These are phyloP conservation scores for Neurospora sp. DNA, from an alignment of 495 filamentous ascomycete genomes.

Conservation along the genomic window DNA sequence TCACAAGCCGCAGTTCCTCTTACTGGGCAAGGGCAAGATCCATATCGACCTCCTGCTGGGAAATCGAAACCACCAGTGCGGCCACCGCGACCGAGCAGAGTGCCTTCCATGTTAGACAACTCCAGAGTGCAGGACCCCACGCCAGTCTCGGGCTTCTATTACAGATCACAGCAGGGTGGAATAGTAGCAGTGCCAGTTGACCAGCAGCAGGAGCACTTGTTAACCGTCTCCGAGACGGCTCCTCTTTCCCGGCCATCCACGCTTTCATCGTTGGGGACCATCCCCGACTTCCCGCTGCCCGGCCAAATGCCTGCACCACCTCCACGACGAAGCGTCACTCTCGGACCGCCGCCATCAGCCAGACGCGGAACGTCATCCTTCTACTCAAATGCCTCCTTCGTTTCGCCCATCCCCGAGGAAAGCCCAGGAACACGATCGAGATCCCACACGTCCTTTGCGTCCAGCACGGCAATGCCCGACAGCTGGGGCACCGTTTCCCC, in stretches of 20 bases:
- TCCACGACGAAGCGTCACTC: constrained; percentile 43
- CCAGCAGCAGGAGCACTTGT: constrained; percentile 11
- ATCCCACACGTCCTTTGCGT: constrained; percentile 63
- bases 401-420: constrained; percentile 87
- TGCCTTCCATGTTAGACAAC: constrained; percentile 42
- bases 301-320: constrained; percentile 26
- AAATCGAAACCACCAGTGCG: constrained; percentile 53
- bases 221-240: constrained; percentile 25
- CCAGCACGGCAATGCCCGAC: constrained; percentile 68
- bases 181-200: constrained; percentile 18
- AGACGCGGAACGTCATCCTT: constrained; percentile 62
- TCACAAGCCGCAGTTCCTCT: background rate
- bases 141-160: constrained; percentile 36
- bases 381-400: constrained; percentile 63
- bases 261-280: constrained; percentile 46
- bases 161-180: constrained; percentile 29
- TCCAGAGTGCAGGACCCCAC: constrained; percentile 40
- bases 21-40: constrained; percentile 26
- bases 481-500: constrained; percentile 47
- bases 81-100: constrained; percentile 54
- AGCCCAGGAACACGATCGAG: constrained; percentile 40
- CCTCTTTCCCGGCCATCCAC: constrained; percentile 36
- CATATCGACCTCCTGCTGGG: constrained; percentile 39
- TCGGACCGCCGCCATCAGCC: constrained; percentile 57
- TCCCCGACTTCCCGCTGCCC: constrained; percentile 52